Base-by-base conservation (phyloP, 176 grass and related monocot species). In the Areca catechu region DNA sequence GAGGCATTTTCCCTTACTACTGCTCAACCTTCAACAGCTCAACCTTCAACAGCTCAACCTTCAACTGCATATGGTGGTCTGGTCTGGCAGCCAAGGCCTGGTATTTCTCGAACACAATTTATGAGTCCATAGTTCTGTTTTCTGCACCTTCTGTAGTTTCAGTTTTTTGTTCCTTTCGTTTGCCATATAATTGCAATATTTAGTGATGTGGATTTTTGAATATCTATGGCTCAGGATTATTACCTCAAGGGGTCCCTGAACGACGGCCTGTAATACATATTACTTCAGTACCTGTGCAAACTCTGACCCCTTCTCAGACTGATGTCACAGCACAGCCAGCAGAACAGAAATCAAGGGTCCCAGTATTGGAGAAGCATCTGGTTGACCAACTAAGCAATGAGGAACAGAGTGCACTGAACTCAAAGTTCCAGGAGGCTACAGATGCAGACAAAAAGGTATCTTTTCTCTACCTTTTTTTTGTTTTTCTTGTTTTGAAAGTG, bases 361-460 rank as follows among this genome's bases (percentile, higher is more conserved):
- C 88, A 27, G 79, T 80, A n/a, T 83, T 98, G 76, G 94, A 89
- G 76, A 82, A 98, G 76, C 77, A 92, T 68, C 49, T 98, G 54
- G 59, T 85, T 74, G 73, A 86, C 65, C 94, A 98, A 70, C 79
- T 98, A 52, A 98, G 94, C 81, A 98, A 89, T 76, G 94, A 98
- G 48, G 94, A 98, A 58, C 81, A 88, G 60, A 65, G 55, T 65
- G 24, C 81, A 54, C 74, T 98, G 16, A 83, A 82, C 27, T 76
- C 79, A 15, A 98, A 85, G 76, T 98, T 92, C 80, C 83, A 89
- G 62, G 94, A 98, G 70, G 88, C 94, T 62, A 79, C 88, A 75
- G 94, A 93, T 58, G 88, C 94, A 54, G 88, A 98, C 65, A 89
- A 86, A 77, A 98, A 92, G 20, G 94, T 85, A 80, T 62, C 15